A percentile compares a stretch with the other conserved stretches of the same genome.
Conservation (phyloP, 192 early-diverging fungal genomes). For the Coemansia sp. region DNA sequence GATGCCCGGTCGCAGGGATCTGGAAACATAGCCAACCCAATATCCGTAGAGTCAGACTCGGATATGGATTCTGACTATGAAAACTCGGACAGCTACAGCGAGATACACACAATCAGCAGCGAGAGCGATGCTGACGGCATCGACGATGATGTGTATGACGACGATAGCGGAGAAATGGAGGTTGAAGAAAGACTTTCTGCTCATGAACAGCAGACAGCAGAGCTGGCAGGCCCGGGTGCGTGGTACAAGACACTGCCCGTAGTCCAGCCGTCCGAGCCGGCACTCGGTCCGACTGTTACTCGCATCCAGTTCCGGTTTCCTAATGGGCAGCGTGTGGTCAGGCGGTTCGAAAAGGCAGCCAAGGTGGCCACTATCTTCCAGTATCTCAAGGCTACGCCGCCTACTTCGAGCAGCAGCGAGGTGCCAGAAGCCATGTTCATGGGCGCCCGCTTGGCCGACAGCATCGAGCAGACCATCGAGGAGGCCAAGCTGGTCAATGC, state of each 20-base stretch:
- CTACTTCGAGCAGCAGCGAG: conserved; percentile 54
- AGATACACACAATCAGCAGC: conserved; percentile 29
- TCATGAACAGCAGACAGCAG: conserved; percentile 12
- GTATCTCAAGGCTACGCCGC: conserved; percentile 70
- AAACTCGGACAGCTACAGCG: conserved; percentile 37
- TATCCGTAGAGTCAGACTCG: conserved; percentile 13
- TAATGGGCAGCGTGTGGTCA: conserved; percentile 72
- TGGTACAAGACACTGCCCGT: conserved; percentile 32
- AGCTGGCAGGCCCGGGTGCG: conserved; percentile 13
- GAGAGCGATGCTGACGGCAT: conserved; percentile 15
- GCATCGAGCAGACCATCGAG: conserved; percentile 63
- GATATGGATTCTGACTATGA: conserved; percentile 22
- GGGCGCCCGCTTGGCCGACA: conserved; percentile 61
- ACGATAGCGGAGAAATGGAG: conserved; percentile 26
- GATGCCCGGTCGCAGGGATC: background rate
- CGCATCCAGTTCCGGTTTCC: conserved; percentile 81
- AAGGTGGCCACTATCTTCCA: conserved; percentile 75
- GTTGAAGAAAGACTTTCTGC: conserved; percentile 18
- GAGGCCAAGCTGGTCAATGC: conserved; percentile 69
- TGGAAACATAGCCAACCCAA: conserved; percentile 1
- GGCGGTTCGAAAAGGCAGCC: conserved; percentile 71
- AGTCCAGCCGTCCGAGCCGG: conserved; percentile 28
- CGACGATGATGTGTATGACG: conserved; percentile 25
- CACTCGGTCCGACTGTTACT: conserved; percentile 57
- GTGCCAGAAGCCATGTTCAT: conserved; percentile 65